phyloP scores from a whole-genome alignment of 2,329 filamentous ascomycete genomes.

The Trichoderma citrinoviride region DNA sequence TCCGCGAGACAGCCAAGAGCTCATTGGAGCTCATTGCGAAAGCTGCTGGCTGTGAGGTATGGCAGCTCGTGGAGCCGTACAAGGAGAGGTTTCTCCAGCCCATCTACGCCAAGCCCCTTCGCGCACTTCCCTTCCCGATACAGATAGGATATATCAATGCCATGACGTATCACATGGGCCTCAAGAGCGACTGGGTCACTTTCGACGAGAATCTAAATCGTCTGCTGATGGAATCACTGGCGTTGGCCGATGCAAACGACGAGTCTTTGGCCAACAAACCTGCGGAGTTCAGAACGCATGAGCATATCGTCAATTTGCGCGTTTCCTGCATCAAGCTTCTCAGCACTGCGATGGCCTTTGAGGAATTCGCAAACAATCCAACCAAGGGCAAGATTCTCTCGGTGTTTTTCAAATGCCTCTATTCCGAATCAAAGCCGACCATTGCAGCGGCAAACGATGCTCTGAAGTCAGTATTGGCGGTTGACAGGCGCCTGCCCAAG shows the following conservation, averaged over 20 bases:
- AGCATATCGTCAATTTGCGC: conserved; percentile 85
- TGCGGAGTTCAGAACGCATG: conserved; percentile 90
- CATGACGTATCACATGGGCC: conserved; percentile 87
- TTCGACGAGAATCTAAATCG: conserved; percentile 92
- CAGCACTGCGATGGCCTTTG: conserved; percentile 88
- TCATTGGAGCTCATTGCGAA: conserved; percentile 79
- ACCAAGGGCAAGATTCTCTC: conserved; percentile 74
- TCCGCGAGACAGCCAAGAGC: conserved; percentile 80
- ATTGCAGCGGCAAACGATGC: conserved; percentile 93
- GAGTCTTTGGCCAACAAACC: conserved; percentile 91
- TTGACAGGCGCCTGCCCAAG: conserved; percentile 89
- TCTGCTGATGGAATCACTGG: conserved; percentile 88
- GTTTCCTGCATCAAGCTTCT: conserved; percentile 92
- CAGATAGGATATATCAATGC: conserved; percentile 99
- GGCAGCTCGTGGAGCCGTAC: conserved; percentile 84
- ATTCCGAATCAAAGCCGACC: conserved; percentile 87
- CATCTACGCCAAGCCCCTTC: conserved; percentile 91
- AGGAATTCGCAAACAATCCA: conserved; percentile 75
- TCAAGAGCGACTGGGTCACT: conserved; percentile 83
- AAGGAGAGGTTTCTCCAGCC: conserved; percentile 86
- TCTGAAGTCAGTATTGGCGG: conserved; percentile 79
- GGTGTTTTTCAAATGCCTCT: conserved; percentile 97
- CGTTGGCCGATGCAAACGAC: conserved; percentile 90
- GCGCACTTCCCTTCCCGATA: conserved; percentile 87
- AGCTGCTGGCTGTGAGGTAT: conserved; percentile 72